phyloP scores from a whole-genome alignment of 1,284 basidiomycete species.

The Naganishia sp. region DNA sequence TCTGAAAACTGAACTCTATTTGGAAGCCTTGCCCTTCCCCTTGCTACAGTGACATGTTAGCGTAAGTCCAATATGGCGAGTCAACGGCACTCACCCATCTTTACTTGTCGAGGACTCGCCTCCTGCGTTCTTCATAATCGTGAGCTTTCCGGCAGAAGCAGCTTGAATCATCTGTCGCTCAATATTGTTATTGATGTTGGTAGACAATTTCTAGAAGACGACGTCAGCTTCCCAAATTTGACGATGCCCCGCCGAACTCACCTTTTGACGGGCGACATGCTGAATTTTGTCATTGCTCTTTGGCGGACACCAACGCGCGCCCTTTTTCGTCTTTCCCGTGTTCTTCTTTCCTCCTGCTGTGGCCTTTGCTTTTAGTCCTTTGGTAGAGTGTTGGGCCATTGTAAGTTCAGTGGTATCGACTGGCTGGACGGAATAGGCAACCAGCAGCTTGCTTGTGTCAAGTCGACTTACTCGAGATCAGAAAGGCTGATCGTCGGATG shows the following conservation, averaged over 20 bases:
- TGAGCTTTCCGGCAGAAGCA: slow-evolving; percentile 74
- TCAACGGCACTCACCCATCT: slow-evolving; percentile 9
- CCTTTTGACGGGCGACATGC: slow-evolving; percentile 36
- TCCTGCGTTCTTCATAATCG: slow-evolving; percentile 64
- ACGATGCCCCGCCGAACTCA: slow-evolving; percentile 18
- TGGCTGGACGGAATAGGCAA: neutral
- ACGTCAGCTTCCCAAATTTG: neutral
- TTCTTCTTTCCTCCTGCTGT: slow-evolving; percentile 46
- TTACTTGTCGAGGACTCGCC: slow-evolving; percentile 6
- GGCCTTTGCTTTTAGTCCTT: slow-evolving; percentile 43
- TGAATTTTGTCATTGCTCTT: slow-evolving; percentile 39
- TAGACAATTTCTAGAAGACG: slow-evolving; percentile 66
- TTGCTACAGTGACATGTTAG: slow-evolving; percentile 14
- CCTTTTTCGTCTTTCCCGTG: slow-evolving; percentile 45
- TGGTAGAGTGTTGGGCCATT: slow-evolving; percentile 51
- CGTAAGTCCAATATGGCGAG: no score
- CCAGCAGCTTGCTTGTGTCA: neutral
- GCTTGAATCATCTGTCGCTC: slow-evolving; percentile 84
- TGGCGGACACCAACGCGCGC: slow-evolving; percentile 46
- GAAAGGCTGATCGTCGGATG: neutral
- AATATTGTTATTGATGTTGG: slow-evolving; percentile 85
- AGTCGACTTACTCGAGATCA: neutral
- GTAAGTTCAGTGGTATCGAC: neutral
- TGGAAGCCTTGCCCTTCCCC: slow-evolving; percentile 19
- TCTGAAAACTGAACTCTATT: slow-evolving; percentile 3